Base-by-base conservation (phyloP, 2,329 filamentous ascomycete species). In the Epichloe brachyelytri region DNA sequence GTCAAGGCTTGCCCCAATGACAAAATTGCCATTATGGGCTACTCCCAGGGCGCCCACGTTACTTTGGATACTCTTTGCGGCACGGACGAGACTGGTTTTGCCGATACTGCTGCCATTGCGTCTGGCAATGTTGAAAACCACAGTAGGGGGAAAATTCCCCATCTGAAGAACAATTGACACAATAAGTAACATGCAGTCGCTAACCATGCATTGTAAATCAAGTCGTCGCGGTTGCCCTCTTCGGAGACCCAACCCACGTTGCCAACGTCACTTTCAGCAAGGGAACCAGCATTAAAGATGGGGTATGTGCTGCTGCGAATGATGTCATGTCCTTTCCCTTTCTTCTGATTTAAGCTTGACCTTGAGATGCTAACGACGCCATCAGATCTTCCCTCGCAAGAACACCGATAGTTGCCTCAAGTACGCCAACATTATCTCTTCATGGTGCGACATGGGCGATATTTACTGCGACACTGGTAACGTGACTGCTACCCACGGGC, bases 21-120 rank as follows among this genome's bases (percentile, higher is more conserved):
- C 49, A 70, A 71, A 59, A 60, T 72, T 46, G 69, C 67, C 4
- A 55, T 72, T 33, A 46, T 72, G 43, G 70, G 69, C 1, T 72
- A 68, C 53, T 72, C 70, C 2, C 70, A 72, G 64, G 70, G 70
- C 36, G 69, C 68, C 0, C 69, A 72, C 36, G 57, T 72, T 36
- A 52, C 63, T 2, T 57, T 57, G 41, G 68, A 72, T 37, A 59
- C 62, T 7, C 58, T 72, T 43, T 72, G 70, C 55, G 70, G 70
- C 2, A 61, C 61, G 17, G 54, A 57, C 15, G 65, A 63, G 19
- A 55, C 49, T 0, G 44, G 50, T 30, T 68, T 68, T 48, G 59
- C 59, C 30, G 56, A 57, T 11, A 54, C 57, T 17, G 56, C 57
- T 11, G 52, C 63, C 2, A 53, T 71, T 39, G 40, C 58, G 2